A percentile compares a stretch with the other conserved stretches of the same genome.
Conservation (phyloP, 139 green algal genomes). For the Raphidocelis subcapitata region DNA sequence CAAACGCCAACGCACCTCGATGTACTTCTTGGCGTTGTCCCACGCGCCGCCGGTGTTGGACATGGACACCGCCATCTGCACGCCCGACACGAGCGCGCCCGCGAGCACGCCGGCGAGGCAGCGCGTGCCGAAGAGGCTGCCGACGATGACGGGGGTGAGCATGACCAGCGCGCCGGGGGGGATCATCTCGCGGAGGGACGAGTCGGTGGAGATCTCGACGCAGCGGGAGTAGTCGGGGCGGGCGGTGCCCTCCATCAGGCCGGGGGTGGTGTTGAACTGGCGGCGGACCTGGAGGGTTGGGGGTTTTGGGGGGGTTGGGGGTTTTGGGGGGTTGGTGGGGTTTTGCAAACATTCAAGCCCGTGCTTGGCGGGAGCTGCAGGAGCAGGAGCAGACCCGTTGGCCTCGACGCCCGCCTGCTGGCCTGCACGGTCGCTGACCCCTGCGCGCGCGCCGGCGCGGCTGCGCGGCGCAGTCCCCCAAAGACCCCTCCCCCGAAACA, state of each 20-base stretch:
- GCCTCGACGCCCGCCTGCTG: no score
- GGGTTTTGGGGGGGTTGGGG: no score
- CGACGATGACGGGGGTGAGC: conserved; percentile 84
- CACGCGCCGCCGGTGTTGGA: conserved; percentile 97
- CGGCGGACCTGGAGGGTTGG: conserved; percentile 68
- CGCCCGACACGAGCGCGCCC: conserved; percentile 89
- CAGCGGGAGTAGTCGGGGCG: conserved; percentile 87
- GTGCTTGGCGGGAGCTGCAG: no score
- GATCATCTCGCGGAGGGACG: conserved; percentile 93
- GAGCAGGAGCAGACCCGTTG: no score
- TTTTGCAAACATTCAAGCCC: no score
- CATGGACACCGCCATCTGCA: conserved; percentile 97
- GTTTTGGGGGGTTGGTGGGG: conserved; percentile 42
- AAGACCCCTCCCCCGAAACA: neutral
- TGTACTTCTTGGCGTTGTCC: conserved; percentile 99
- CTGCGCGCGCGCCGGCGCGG: no score
- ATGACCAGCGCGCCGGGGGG: conserved; percentile 91
- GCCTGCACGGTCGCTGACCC: no score
- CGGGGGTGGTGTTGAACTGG: conserved; percentile 93
- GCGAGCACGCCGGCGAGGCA: conserved; percentile 85
- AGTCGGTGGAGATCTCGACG: conserved; percentile 91
- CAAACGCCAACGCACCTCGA: conserved; percentile 61
- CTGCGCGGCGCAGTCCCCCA: no score
- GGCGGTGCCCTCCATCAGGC: conserved; percentile 91
- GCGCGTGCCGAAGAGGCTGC: conserved; percentile 76